Evolutionary conservation across 495 filamentous ascomycete genomes (phyloP).

Genomic region (Pseudevernia furfuracea): DNA sequence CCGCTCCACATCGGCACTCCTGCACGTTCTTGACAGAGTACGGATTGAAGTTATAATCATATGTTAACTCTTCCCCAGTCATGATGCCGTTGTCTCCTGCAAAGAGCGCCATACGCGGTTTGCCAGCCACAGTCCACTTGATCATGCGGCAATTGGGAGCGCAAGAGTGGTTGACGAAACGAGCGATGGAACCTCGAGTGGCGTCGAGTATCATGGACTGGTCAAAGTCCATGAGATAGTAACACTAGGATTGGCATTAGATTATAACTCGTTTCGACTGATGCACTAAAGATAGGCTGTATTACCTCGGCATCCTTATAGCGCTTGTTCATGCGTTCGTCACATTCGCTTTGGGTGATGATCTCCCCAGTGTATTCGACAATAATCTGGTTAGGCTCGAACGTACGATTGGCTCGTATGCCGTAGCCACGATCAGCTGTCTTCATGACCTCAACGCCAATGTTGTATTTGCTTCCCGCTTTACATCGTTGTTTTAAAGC

Average conservation of each 20-base stretch:
- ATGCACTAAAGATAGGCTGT: not conserved
- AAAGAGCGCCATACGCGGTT: conserved; percentile 95
- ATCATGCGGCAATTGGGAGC: conserved; percentile 96
- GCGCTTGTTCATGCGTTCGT: conserved; percentile 80
- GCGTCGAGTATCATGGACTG: conserved; percentile 99
- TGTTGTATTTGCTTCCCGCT: conserved; percentile 71
- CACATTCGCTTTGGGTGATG: conserved; percentile 86
- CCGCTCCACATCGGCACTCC: conserved; percentile 70
- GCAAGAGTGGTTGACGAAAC: conserved; percentile 97
- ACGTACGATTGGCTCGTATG: conserved; percentile 80
- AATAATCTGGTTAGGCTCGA: conserved; percentile 86
- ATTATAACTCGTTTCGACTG: not conserved
- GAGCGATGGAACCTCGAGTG: conserved; percentile 87
- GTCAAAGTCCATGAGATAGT: conserved; percentile 96
- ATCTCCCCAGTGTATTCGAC: conserved; percentile 98
- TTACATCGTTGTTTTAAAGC: conserved; percentile 68
- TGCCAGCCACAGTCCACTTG: conserved; percentile 92
- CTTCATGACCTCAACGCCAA: conserved; percentile 91
- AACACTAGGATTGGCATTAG: conserved; percentile 51
- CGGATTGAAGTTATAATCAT: conserved; percentile 98
- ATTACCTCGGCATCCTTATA: conserved; percentile 86
- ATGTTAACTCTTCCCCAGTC: conserved; percentile 95
- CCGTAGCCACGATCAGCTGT: conserved; percentile 84
- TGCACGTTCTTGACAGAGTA: conserved; percentile 78
- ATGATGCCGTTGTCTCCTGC: conserved; percentile 82